Conservation (phyloP, 2,329 filamentous ascomycete species). For the Diaporthe australafricana region DNA sequence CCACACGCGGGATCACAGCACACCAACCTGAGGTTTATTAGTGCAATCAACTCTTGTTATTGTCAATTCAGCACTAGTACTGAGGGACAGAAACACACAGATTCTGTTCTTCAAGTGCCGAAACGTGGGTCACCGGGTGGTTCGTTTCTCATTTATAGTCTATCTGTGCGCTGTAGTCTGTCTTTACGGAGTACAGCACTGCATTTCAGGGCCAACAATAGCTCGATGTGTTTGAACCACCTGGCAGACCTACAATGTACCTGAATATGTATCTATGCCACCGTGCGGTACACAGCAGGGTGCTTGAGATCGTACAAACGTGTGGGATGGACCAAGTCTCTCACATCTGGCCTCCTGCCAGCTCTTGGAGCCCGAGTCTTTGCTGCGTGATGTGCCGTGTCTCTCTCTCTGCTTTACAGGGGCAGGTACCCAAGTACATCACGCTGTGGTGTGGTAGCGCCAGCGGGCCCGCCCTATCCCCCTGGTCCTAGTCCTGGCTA, state of each 20-base stretch:
- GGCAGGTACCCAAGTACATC: background rate
- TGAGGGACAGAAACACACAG: background rate
- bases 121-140: background rate
- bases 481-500: slow-evolving; percentile 14
- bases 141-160: background rate
- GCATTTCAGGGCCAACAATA: background rate
- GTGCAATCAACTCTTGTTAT: background rate
- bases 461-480: slow-evolving; percentile 10
- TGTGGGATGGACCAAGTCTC: background rate
- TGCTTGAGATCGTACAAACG: background rate
- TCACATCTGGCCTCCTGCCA: background rate
- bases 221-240: background rate
- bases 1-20: background rate
- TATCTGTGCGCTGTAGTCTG: background rate
- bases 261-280: too few relatives aligned
- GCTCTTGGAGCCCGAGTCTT: too few relatives aligned
- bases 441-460: background rate
- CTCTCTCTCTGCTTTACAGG: too few relatives aligned
- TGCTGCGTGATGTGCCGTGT: background rate
- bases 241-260: background rate
- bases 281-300: too few relatives aligned
- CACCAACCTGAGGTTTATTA: background rate
- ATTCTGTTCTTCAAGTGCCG: background rate
- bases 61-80: background rate
- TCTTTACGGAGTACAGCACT: background rate